Evolutionary conservation across 208 protist species (phyloP).

Genomic region (Leishmania turanica): DNA sequence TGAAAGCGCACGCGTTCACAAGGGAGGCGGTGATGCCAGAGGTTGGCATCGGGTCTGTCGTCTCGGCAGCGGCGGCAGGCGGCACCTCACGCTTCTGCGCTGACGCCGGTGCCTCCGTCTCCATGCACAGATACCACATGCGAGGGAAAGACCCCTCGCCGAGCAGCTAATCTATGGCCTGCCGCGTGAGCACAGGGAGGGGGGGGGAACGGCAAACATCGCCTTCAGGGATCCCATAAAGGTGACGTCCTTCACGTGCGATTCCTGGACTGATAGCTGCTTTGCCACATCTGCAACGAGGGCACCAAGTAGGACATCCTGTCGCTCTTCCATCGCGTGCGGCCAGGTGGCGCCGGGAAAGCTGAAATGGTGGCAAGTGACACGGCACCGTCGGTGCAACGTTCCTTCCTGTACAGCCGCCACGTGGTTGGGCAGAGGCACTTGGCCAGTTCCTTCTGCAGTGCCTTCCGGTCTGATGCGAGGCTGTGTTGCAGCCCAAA

Average conservation of each 20-base stretch:
- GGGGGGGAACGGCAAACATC: constrained; percentile 39
- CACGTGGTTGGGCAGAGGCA: no score
- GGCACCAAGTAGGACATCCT: constrained; percentile 11
- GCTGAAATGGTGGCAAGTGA: constrained; percentile 2
- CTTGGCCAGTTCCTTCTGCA: no score
- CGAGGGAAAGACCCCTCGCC: constrained; percentile 9
- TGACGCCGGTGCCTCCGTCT: neutral
- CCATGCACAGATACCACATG: constrained; percentile 23
- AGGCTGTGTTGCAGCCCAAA: no score
- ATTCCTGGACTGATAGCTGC: constrained; percentile 10
- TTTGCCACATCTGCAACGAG: constrained; percentile 27
- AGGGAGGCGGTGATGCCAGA: neutral
- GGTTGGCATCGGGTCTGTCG: neutral
- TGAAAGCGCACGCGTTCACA: constrained; percentile 17
- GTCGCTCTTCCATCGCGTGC: constrained; percentile 2
- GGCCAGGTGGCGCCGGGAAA: constrained; percentile 31
- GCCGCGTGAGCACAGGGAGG: constrained; percentile 4
- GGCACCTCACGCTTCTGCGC: neutral
- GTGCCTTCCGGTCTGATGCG: no score
- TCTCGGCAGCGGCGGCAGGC: neutral
- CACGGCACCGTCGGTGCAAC: no score
- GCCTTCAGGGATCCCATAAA: constrained; percentile 16
- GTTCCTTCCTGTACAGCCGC: no score
- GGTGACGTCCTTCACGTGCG: constrained; percentile 16
- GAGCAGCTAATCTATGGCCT: constrained; percentile 23